Base-by-base conservation (phyloP, 176 grass and related monocot genomes). In the Carex cristatella region DNA sequence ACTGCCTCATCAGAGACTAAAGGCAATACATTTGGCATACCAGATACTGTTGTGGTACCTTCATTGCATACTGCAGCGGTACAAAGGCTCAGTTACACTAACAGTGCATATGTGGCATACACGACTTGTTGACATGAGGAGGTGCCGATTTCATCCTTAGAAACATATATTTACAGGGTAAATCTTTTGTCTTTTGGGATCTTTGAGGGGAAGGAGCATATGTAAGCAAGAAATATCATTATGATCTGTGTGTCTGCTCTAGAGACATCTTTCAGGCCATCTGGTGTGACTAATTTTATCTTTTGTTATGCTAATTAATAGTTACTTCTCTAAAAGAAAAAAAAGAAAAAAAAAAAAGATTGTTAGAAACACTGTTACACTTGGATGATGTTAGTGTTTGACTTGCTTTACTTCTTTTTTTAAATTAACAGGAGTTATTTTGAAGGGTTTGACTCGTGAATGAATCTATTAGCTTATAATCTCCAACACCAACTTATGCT, bases 71-170 rank as follows among this genome's bases (percentile, higher is more conserved):
- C 80, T 0, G 74, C 86, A 9, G 81, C 83, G 19, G n/a, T 98
- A 15, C 72, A 84, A 64, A 87, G 83, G 16, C 91, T 98, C 65
- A 84, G 32, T 28, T 95, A 91, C 79, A 81, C 19, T 5, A 79
- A 86, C 0, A 85, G 89, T 8, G 30, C 68, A 18, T 98, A 93
- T 40, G 4, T 83, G 1, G 93, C 83, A 0, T 40, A 87, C 63
- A 88, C 73, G 11, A 87, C 81, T 10, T 84, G 84, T 58, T 94
- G 84, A 55, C 46, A n/a, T 15, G 69, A 48, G n/a, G 61, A 9
- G 7, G 18, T 73, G 40, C 42, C 27, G 15, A 49, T 73, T 73
- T 19, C 69, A 46, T 49, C 40, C 3, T 73, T 48, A 42, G 67
- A 14, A 19, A 73, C 2, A 46, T 46, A 10, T 73, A 69, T 19